Evolutionary conservation across 352 stramenopile species (phyloP).

Genomic region (Lagenidium sp.): DNA sequence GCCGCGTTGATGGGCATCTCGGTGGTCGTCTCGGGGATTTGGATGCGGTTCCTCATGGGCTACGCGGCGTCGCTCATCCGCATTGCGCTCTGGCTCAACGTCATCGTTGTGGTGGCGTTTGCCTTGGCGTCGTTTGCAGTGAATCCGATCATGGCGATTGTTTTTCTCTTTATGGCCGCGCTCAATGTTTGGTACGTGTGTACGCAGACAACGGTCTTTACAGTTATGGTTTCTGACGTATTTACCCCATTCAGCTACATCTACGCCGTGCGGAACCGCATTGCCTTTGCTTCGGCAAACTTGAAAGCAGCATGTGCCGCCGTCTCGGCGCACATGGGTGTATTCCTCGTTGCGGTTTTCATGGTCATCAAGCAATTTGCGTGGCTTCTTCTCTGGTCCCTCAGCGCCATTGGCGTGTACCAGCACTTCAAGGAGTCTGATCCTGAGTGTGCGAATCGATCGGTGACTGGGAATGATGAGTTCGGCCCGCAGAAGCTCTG

Average conservation of each 20-base stretch:
- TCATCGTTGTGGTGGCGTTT: slow-evolving; percentile 54
- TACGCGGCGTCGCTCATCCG: slow-evolving; percentile 70
- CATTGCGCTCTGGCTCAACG: slow-evolving; percentile 79
- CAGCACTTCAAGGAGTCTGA: slow-evolving; percentile 58
- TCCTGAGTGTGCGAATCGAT: slow-evolving; percentile 39
- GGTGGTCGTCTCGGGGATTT: slow-evolving; percentile 48
- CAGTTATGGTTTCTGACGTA: not conserved
- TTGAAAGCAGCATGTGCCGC: slow-evolving; percentile 61
- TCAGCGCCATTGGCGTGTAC: slow-evolving; percentile 64
- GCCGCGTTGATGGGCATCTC: slow-evolving; percentile 38
- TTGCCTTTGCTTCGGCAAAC: slow-evolving; percentile 77
- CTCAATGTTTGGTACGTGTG: slow-evolving; percentile 74
- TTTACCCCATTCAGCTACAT: slow-evolving; percentile 21
- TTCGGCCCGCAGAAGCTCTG: slow-evolving; percentile 28
- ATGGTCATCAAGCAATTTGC: slow-evolving; percentile 61
- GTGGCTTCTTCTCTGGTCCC: slow-evolving; percentile 68
- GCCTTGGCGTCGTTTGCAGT: slow-evolving; percentile 53
- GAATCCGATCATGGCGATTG: slow-evolving; percentile 42
- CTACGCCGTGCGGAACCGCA: slow-evolving; percentile 67
- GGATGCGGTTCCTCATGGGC: slow-evolving; percentile 73
- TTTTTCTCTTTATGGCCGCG: slow-evolving; percentile 47
- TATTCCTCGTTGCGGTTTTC: slow-evolving; percentile 61
- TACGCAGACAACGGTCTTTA: too few relatives aligned
- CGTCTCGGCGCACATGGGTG: slow-evolving; percentile 35
- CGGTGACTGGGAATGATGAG: not conserved